A percentile compares a stretch with the other conserved stretches of the same genome.
These are phyloP conservation scores for Teratosphaeria viscida DNA, from an alignment of 2,329 filamentous ascomycete genomes.

Conservation along the genomic window DNA sequence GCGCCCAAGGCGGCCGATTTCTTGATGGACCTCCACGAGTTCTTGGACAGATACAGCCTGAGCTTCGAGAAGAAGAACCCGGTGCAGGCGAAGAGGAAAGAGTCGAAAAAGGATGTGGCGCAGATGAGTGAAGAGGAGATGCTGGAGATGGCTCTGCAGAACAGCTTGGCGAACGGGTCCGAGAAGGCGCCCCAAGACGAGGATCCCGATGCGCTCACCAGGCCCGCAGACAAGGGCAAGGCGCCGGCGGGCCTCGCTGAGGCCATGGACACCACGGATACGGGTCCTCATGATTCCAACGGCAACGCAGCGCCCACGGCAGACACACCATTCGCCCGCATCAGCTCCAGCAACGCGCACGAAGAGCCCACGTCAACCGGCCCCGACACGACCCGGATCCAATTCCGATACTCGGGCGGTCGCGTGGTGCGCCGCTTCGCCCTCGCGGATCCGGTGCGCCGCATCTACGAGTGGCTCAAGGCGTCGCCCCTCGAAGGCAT, in stretches of 20 bases:
- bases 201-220: slow-evolving; percentile 83
- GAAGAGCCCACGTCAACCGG: slow-evolving; percentile 59
- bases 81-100: slow-evolving; percentile 66
- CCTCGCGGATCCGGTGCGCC: slow-evolving; percentile 62
- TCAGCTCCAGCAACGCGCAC: slow-evolving; percentile 64
- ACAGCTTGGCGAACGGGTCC: slow-evolving; percentile 59
- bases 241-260: slow-evolving; percentile 30
- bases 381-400: slow-evolving; percentile 70
- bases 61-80: slow-evolving; percentile 85
- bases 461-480: slow-evolving; percentile 96
- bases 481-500: slow-evolving; percentile 59
- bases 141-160: slow-evolving; percentile 85
- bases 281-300: slow-evolving; percentile 7
- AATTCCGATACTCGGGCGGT: slow-evolving; percentile 78
- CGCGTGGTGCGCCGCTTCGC: slow-evolving; percentile 81
- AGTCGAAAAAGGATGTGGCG: slow-evolving; percentile 59
- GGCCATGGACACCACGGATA: slow-evolving; percentile 21
- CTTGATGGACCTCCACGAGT: slow-evolving; percentile 83
- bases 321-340: slow-evolving; percentile 50
- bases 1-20: slow-evolving; percentile 71
- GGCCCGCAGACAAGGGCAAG: slow-evolving; percentile 46
- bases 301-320: neutral
- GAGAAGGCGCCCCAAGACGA: slow-evolving; percentile 44
- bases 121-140: slow-evolving; percentile 96
- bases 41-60: slow-evolving; percentile 92